Evolutionary conservation across 2,329 filamentous ascomycete genomes (phyloP).

Genomic region (Penicillium sp.): DNA sequence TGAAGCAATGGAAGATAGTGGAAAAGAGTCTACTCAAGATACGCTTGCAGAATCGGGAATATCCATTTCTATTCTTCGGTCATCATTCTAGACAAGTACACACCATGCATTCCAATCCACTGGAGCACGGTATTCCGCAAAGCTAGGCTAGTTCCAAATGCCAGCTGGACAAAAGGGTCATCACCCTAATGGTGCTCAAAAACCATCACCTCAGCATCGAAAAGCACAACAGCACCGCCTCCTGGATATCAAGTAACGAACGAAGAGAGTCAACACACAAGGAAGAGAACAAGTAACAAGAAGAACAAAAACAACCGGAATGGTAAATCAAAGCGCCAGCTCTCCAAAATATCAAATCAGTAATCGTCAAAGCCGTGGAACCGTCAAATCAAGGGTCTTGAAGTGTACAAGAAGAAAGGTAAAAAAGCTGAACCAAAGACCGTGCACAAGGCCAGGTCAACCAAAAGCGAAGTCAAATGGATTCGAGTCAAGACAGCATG

Average conservation of each 20-base stretch:
- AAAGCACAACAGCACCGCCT: not conserved
- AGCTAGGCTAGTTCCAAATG: not conserved
- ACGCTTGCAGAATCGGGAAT: not conserved
- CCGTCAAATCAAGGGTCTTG: slow-evolving; percentile 6
- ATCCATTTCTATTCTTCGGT: not conserved
- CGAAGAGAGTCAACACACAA: not conserved
- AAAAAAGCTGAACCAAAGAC: not conserved
- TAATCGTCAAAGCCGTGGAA: slow-evolving; percentile 13
- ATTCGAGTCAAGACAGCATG: not conserved
- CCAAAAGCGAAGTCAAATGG: not conserved
- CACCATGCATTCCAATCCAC: not conserved
- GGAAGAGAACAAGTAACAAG: slow-evolving; percentile 5
- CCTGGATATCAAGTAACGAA: slow-evolving; percentile 13
- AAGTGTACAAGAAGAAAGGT: slow-evolving; percentile 9
- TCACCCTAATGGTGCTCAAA: not conserved
- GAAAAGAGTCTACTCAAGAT: too few species aligned
- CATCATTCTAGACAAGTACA: not conserved
- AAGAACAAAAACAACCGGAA: slow-evolving; percentile 1
- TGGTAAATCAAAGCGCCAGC: slow-evolving; percentile 2
- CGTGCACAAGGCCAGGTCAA: not conserved
- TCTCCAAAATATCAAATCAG: slow-evolving; percentile 1
- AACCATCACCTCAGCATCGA: not conserved
- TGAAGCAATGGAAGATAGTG: too few species aligned
- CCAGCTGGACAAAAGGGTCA: not conserved
- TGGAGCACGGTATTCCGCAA: not conserved